phyloP scores from a whole-genome alignment of 2,329 filamentous ascomycete species.

The Leptographium wingfieldii region DNA sequence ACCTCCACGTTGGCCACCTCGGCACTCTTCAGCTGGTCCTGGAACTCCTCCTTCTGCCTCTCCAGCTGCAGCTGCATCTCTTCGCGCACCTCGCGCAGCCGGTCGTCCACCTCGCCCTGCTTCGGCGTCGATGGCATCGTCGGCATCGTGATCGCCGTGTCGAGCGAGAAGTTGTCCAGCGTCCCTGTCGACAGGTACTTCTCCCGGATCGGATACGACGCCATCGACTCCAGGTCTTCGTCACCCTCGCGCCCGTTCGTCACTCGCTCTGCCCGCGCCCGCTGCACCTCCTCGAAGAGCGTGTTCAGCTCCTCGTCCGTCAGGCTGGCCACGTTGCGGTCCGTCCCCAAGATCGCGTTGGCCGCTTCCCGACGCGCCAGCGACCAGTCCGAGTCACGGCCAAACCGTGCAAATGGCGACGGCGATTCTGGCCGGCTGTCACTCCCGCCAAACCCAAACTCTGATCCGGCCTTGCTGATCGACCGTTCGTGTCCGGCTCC shows the following conservation, averaged over 20 bases:
- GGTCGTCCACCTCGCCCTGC: constrained; percentile 60
- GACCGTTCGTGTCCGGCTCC: constrained; percentile 60
- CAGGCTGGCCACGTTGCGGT: constrained; percentile 80
- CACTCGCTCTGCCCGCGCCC: constrained; percentile 66
- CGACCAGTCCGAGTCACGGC: constrained; percentile 86
- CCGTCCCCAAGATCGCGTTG: constrained; percentile 73
- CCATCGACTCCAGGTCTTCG: constrained; percentile 80
- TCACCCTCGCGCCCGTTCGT: constrained; percentile 60
- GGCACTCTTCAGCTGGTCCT: constrained; percentile 61
- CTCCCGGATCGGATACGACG: constrained; percentile 77
- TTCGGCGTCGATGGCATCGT: constrained; percentile 91
- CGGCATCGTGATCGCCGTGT: constrained; percentile 87
- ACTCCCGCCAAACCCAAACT: constrained; percentile 50
- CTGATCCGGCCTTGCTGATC: constrained; percentile 67
- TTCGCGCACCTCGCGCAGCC: constrained; percentile 60
- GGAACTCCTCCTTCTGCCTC: constrained; percentile 71
- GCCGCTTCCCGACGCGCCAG: constrained; percentile 90
- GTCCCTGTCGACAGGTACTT: constrained; percentile 95
- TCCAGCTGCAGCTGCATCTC: constrained; percentile 77
- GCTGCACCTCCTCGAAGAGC: constrained; percentile 87
- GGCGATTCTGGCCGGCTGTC: constrained; percentile 73
- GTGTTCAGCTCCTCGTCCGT: constrained; percentile 91
- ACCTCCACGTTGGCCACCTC: constrained; percentile 67
- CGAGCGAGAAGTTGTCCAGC: constrained; percentile 88
- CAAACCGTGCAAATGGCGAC: constrained; percentile 47